Conservation (phyloP, 352 stramenopile species). For the Pythium dissimile region DNA sequence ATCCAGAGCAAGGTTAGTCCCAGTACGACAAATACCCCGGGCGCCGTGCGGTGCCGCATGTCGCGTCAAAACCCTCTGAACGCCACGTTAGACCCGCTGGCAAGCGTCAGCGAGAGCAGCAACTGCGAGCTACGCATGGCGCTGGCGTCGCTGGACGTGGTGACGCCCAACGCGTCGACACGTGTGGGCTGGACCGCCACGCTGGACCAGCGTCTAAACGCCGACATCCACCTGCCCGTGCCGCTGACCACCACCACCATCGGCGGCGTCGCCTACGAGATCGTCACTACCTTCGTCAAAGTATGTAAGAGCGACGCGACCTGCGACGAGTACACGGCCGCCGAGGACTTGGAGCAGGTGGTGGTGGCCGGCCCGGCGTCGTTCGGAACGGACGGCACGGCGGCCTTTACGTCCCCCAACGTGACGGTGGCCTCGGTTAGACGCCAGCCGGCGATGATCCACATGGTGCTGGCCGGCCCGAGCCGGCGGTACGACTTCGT, state of each 20-base stretch:
- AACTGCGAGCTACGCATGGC: constrained; percentile 47
- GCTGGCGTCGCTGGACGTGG: constrained; percentile 28
- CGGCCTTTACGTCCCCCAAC: constrained; percentile 29
- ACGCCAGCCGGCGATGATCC: constrained; percentile 37
- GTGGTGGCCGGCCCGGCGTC: constrained; percentile 19
- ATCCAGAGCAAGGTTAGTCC: constrained; percentile 15
- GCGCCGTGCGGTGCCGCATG: constrained; percentile 42
- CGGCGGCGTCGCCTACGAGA: constrained; percentile 37
- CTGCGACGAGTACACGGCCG: constrained; percentile 42
- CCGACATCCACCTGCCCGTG: constrained; percentile 41
- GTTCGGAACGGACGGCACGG: constrained; percentile 28
- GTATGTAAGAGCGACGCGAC: constrained; percentile 31
- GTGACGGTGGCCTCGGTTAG: constrained; percentile 31
- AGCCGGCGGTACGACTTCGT: constrained; percentile 48
- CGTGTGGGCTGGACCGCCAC: constrained; percentile 37
- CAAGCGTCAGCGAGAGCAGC: constrained; percentile 28
- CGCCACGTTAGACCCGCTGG: constrained; percentile 16
- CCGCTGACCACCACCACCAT: constrained; percentile 26
- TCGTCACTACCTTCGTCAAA: constrained; percentile 43
- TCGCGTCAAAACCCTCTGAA: constrained; percentile 35
- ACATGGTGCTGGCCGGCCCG: constrained; percentile 38
- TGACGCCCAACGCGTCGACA: constrained; percentile 18
- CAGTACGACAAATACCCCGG: constrained; percentile 1
- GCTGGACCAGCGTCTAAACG: constrained; percentile 28
- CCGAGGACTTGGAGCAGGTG: neutral